Evolutionary conservation across 2,329 filamentous ascomycete genomes (phyloP), one percentile per base, ranked within the genome.

Genomic region (Pyrenophora graminea): DNA sequence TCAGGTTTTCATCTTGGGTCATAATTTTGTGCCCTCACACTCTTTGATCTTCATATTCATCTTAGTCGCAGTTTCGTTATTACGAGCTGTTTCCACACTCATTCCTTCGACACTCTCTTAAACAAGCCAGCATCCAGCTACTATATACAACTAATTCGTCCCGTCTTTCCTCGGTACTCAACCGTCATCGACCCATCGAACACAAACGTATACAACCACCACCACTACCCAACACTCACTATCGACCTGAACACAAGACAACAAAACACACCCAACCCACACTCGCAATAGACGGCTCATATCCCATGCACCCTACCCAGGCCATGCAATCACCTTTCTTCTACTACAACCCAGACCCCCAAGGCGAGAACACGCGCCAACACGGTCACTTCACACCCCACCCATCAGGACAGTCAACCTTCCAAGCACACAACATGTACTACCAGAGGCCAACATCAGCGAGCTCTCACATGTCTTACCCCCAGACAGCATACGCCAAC

Each of bases 311-410:
- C 69, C 71, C 75, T 51, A 59, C 76, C 62, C 74, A 77, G 74
- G 74, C 82, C 67, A 84, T 89, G 80, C 87, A 89, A 76, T 84
- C 86, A 61, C 80, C 89, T 52, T 95, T 91, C 80, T 92, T 89
- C 82, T 94, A 92, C 81, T 96, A 93, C 80, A 87, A 85, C 62
- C 85, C 88, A 61, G 89, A 94, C 64, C 82, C 87, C 59, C 86
- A 84, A 73, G 80, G 85, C 57, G 88, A 91, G 66, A 74, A 70
- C 71, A 59, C 65, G 67, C 82, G 86, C 68, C 88, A 89, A 70
- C 87, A 92, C 76, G 85, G 85, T 47, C 86, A 90, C 76, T 92
- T 91, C 79, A 83, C 86, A 59, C 82, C 85, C 55, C 70, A 84
- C 82, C 54, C 69, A 23, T 66, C 66, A 3, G 62, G 66, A 44